Evolutionary conservation across 305 asterid species (phyloP).

Genomic region (Solanum aculeatissimum): DNA sequence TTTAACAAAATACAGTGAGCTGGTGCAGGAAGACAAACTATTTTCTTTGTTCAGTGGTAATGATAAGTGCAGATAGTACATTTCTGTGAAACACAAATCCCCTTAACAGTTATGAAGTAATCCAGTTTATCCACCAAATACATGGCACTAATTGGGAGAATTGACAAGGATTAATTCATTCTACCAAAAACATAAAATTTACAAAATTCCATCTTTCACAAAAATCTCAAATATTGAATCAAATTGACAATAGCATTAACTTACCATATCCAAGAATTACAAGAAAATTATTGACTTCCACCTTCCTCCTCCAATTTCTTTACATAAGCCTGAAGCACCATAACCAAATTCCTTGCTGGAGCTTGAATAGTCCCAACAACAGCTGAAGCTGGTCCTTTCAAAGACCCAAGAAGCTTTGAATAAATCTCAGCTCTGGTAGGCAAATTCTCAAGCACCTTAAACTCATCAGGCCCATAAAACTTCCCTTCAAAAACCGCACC

Average conservation of each 20-base stretch:
- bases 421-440: slow-evolving; percentile 77
- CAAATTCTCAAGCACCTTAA: slow-evolving; percentile 59
- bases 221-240: not conserved
- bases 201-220: not conserved
- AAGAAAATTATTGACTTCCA: slow-evolving; percentile 23
- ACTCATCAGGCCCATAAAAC: slow-evolving; percentile 64
- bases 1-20: not conserved
- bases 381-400: slow-evolving; percentile 81
- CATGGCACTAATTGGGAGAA: not conserved
- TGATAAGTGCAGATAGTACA: not conserved
- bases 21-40: not conserved
- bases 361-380: slow-evolving; percentile 85
- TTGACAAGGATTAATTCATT: not conserved
- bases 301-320: slow-evolving; percentile 69
- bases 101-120: not conserved
- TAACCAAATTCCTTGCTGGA: slow-evolving; percentile 68
- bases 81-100: not conserved
- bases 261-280: not conserved
- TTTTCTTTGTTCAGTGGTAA: not conserved
- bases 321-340: slow-evolving; percentile 66
- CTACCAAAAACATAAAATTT: not conserved
- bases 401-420: slow-evolving; percentile 47
- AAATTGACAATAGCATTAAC: slow-evolving; percentile 9
- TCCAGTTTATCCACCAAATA: not conserved
- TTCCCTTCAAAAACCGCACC: slow-evolving; percentile 92